Base-by-base conservation (phyloP, 2,329 filamentous ascomycete species). In the Alternaria gaisen region DNA sequence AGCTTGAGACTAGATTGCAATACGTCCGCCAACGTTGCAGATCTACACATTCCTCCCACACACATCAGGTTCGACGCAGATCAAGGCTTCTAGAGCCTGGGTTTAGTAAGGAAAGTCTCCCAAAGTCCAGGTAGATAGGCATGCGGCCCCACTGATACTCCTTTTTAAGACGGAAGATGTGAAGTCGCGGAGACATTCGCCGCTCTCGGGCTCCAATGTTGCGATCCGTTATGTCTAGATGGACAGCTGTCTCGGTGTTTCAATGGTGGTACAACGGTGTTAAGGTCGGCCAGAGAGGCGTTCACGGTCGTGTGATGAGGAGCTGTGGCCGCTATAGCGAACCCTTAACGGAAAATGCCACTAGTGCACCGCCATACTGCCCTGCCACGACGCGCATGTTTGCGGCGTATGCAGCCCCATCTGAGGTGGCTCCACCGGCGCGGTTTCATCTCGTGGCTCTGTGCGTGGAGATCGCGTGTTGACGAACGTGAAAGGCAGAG, bases 291-390 rank as follows among this genome's bases (percentile, higher is more conserved):
- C 5, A 30, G 4, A 24, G 46, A 38, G 9, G 46, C 32, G 46
- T 50, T 50, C 46, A 50, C 46, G 32, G 46, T 50, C 46, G 30
- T 50, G 46, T 50, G 32, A 36, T 50, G 32, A 16, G 20, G 24
- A 34, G 46, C 46, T 36, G 30, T 50, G 30, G 20, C 20, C 46
- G 14, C 30, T 18, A 40, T 18, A 16, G 32, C 14, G 46, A 34
- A 36, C 46, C 46, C 18, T 24, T 50, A 9, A 38, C 46, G 46
- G 46, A 34, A 38, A 38, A 36, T 50, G 46, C 46, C 46, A 44
- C 34, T 50, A 50, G 46, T 38, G 46, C 46, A 50, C 32, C 14
- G 46, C 46, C 46, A 50, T 50, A 50, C 46, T 36, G 46, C 46
- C 46, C 32, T 50, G 46, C 30, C 46, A 50, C 32, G 20, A 36